Percentiles rank a stretch among this genome's conserved stretches.
These are phyloP conservation scores for Aeschynomene evenia DNA, from an alignment of 306 rosid species.

Conservation along the genomic window DNA sequence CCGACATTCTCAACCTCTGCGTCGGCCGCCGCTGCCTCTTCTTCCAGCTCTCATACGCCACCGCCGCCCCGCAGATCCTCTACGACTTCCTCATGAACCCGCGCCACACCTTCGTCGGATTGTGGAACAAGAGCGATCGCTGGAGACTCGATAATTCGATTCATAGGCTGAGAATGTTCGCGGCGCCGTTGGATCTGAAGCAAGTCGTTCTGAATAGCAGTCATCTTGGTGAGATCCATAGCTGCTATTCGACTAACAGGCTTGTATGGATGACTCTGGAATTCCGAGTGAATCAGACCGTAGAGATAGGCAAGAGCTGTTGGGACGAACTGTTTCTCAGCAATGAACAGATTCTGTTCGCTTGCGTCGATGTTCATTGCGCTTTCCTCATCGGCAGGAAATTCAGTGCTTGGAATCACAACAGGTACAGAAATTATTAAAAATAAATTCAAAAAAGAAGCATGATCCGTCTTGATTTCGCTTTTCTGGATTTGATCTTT, in stretches of 20 bases:
- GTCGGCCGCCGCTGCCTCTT: slow-evolving; percentile 44
- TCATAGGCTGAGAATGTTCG: neutral
- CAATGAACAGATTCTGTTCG: slow-evolving; percentile 34
- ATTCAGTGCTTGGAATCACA: neutral
- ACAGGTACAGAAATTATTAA: neutral
- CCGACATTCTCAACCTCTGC: slow-evolving; percentile 44
- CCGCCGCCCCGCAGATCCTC: neutral
- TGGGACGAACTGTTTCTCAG: slow-evolving; percentile 24
- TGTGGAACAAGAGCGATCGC: slow-evolving; percentile 32
- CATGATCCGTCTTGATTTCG: neutral
- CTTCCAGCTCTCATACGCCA: slow-evolving; percentile 26
- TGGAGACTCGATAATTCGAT: neutral
- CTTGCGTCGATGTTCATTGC: slow-evolving; percentile 36
- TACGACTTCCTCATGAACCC: slow-evolving; percentile 23
- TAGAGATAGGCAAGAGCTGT: slow-evolving; percentile 25
- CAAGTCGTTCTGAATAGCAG: too few relatives aligned
- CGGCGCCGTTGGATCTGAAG: slow-evolving; percentile 29
- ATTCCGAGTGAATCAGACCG: neutral
- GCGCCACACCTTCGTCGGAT: slow-evolving; percentile 35
- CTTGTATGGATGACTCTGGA: slow-evolving; percentile 28
- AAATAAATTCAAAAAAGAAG: too few relatives aligned
- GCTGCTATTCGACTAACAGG: slow-evolving; percentile 2
- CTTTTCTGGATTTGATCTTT: neutral
- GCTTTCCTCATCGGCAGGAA: slow-evolving; percentile 40
- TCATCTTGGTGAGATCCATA: too few relatives aligned